Evolutionary conservation across 176 grass and related monocot genomes (phyloP).

Genomic region (Carex kokanica): DNA sequence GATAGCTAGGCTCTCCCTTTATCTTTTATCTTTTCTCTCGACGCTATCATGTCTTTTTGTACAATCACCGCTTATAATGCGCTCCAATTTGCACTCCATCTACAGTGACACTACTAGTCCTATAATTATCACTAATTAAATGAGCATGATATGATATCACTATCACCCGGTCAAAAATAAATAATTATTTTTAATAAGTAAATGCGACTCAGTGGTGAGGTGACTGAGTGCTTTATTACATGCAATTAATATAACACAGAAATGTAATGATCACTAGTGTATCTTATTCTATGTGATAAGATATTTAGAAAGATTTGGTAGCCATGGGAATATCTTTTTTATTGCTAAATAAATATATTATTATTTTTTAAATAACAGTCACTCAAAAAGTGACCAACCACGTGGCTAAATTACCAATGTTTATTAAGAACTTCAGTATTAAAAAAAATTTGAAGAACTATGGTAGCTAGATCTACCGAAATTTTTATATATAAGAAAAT

Average conservation of each 20-base stretch:
- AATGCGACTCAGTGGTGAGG: not conserved
- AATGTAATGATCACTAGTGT: not conserved
- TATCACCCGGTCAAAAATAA: not conserved
- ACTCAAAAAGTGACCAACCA: not conserved
- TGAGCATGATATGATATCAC: conserved; percentile 14
- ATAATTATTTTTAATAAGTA: not conserved
- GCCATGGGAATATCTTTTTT: not conserved
- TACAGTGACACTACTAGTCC: not conserved
- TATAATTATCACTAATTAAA: not conserved
- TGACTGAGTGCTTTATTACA: not conserved
- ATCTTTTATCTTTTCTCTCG: not conserved
- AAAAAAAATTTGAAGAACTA: not conserved
- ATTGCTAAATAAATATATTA: not conserved
- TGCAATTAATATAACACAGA: not conserved
- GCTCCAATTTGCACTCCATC: not conserved
- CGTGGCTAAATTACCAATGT: not conserved
- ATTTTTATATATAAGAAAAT: too few relatives aligned
- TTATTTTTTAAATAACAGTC: not conserved
- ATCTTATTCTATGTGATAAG: conserved; percentile 1
- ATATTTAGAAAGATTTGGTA: conserved; percentile 14
- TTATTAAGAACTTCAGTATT: not conserved
- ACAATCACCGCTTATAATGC: not conserved
- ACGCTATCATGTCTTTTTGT: conserved; percentile 9
- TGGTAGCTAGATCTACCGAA: too few relatives aligned
- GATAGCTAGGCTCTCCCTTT: too few relatives aligned